These are phyloP conservation scores for Cryomyces minteri DNA, from an alignment of 495 filamentous ascomycete genomes.

Conservation along the genomic window DNA sequence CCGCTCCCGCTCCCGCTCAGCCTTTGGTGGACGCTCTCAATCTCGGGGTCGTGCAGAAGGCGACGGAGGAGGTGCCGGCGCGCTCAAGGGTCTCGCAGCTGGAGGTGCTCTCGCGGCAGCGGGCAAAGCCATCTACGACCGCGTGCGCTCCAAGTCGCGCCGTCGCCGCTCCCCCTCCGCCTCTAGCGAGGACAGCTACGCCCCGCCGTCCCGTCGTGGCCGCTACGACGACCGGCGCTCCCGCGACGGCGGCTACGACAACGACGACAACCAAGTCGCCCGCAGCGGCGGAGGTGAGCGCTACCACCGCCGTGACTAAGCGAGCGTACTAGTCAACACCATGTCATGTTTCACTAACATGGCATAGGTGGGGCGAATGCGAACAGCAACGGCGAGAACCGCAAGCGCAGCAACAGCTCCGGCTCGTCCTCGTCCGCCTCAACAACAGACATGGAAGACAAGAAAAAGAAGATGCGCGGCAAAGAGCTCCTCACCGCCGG, in stretches of 20 bases:
- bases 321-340: no score
- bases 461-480: slow-evolving; percentile 59
- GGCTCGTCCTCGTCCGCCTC: slow-evolving; percentile 28
- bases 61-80: slow-evolving; percentile 24
- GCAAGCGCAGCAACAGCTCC: not conserved
- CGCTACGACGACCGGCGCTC: slow-evolving; percentile 1
- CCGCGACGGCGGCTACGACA: not conserved
- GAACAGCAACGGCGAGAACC: not conserved
- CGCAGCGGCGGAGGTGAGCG: not conserved
- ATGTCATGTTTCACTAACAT: no score
- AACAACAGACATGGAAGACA: slow-evolving; percentile 60
- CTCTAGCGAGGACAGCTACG: slow-evolving; percentile 36
- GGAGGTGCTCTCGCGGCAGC: slow-evolving; percentile 60
- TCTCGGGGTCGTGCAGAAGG: slow-evolving; percentile 13
- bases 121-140: slow-evolving; percentile 61
- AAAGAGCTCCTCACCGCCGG: slow-evolving; percentile 74
- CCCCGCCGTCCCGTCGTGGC: slow-evolving; percentile 25
- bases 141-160: slow-evolving; percentile 43
- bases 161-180: slow-evolving; percentile 16
- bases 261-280: not conserved
- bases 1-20: slow-evolving; percentile 10
- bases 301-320: no score
- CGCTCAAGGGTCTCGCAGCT: slow-evolving; percentile 47
- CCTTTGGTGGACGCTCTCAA: slow-evolving; percentile 8
- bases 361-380: not conserved